Base-by-base conservation (phyloP, 2,329 filamentous ascomycete genomes). In the Thielaviopsis euricoi region DNA sequence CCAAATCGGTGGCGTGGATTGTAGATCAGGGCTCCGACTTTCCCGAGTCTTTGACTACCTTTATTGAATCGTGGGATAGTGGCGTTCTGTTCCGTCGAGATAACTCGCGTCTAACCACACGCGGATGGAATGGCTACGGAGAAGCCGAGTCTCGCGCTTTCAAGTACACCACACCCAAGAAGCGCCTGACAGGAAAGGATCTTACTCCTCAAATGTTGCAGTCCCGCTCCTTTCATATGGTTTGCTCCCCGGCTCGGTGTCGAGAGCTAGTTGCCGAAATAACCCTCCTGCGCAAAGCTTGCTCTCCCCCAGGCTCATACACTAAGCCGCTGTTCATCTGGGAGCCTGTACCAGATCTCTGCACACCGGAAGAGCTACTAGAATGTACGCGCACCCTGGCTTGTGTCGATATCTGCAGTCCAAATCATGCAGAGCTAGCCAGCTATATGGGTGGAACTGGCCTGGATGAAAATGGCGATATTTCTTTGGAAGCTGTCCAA, bases 261-360 rank as follows among this genome's bases (percentile, higher is more conserved):
- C 82, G 87, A 53, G 79, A 86, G 57, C 78, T 95, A 22, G 82
- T 93, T 22, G 70, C 78, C 1, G 79, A 82, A n/a, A 86, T 97
- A 60, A 73, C 82, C 5, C 71, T 74, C 3, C 76, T 82, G 29
- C 73, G 80, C 9, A 76, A 75, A 64, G 70, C 70, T 9, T 62
- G 71, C 23, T 61, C 64, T 15, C 62, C 69, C 0, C 61, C 63
- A 4, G 67, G 70, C 52, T 61, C 65, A 12, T 75, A 74, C 63
- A 65, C 73, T 0, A 78, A 79, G 53, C 87, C 90, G 1, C 70
- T 89, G 6, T 88, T 96, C 67, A 81, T 97, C 56, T 98, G 91
- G 91, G 93, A 98, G 68, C 93, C 93, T 0, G 87, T 96, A 1
- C 93, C 93, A 1, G 89, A 96, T 69, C 77, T 88, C 1, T 96